Evolutionary conservation across 164 flowering plant species (phyloP), one percentile per base, ranked within the genome.

Genomic region (Macadamia integrifolia): DNA sequence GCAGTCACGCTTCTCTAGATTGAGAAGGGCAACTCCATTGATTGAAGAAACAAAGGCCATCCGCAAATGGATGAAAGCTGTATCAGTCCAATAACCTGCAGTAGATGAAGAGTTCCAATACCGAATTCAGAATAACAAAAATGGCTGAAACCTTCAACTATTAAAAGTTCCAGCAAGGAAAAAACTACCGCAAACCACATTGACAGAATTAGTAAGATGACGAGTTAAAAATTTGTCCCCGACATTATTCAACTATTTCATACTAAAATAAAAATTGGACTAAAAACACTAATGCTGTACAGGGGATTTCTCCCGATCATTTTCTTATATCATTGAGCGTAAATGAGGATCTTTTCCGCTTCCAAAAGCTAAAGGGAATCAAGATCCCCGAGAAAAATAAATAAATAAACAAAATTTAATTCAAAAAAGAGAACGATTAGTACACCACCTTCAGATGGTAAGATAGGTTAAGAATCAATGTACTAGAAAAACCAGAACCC

Each of bases 31-130:
- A 67, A 61, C 12, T 3, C 63, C 35, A n/a, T 67, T 79, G 55
- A 65, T 28, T 6, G 72, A 61, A 18, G 76, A 71, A 60, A 61
- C 59, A 15, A 70, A 65, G n/a, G 78, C 74, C 82, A 77, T 77
- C 60, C 55, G 18, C 18, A 58, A 69, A 58, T 50, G 61, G 48
- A 13, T 31, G 5, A 29, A 7, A 12, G 3, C 1, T 9, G 13
- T 52, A 53, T 1, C 3, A 50, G 48, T 67, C 49, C 10, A 52
- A 11, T 31, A 32, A 64, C 66, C 66, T 61, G 65, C 55, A 29
- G 6, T 10, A 17, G 42, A 29, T 9, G 57, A 43, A 17, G 23
- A 55, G 9, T 3, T 6, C 9, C 17, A 50, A 50, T 50, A 50
- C 6, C 9, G 48, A 43, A 9, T 43, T 43, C 6, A 43, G 13